Conservation (phyloP, 768 basidiomycete species). For the Leccinum olivaceopallidum region DNA sequence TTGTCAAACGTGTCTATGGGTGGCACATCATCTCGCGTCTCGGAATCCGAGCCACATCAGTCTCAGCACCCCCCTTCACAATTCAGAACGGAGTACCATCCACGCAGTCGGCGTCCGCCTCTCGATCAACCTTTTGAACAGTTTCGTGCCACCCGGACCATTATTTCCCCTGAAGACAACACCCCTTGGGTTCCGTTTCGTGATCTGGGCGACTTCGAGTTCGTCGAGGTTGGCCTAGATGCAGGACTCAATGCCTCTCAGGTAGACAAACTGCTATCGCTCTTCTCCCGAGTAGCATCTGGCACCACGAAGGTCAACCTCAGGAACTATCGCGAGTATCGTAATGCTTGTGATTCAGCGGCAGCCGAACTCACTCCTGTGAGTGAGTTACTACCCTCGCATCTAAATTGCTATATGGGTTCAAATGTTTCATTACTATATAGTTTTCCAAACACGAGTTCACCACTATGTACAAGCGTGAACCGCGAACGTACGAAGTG, state of each 20-base stretch:
- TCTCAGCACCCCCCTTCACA: no score
- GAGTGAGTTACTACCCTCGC: not conserved
- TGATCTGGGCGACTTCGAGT: constrained; percentile 7
- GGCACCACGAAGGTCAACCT: constrained; percentile 21
- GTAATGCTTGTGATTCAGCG: constrained; percentile 1
- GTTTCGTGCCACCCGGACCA: no score
- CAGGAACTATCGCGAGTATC: constrained; percentile 5
- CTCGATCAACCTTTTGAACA: no score
- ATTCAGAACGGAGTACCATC: no score
- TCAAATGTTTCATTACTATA: no score
- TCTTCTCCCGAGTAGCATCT: not conserved
- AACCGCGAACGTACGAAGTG: constrained; percentile 1
- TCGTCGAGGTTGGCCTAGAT: constrained; percentile 11
- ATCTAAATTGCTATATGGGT: no score
- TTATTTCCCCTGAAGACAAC: constrained; percentile 5
- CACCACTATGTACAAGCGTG: constrained; percentile 3
- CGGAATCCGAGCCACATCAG: no score
- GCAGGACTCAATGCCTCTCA: constrained; percentile 13
- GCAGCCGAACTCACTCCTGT: constrained; percentile 8
- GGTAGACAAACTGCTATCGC: constrained; percentile 3
- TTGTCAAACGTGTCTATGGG: no score
- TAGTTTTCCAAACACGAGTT: constrained; percentile 7
- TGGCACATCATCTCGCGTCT: no score
- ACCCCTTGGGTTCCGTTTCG: constrained; percentile 8
- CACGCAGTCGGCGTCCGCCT: no score